Percentiles rank a stretch among this genome's conserved stretches.
Evolutionary conservation across 805 yeast genomes (phyloP).

Genomic region (Yarrowia sp.): DNA sequence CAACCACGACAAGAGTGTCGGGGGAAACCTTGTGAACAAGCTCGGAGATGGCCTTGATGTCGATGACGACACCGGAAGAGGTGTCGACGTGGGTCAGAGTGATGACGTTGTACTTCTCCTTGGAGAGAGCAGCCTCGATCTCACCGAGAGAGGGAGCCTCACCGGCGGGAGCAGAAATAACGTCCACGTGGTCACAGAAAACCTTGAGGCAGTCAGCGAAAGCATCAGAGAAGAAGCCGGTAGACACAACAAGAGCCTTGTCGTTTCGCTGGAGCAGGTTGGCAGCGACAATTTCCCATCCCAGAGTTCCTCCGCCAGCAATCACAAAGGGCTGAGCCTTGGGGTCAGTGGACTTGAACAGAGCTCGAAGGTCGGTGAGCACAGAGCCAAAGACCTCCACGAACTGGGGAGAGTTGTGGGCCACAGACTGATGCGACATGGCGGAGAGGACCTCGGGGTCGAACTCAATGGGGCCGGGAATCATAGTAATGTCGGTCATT

Average conservation of each 20-base stretch:
- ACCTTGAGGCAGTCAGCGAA: constrained; percentile 71
- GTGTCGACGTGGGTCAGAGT: constrained; percentile 96
- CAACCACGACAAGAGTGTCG: constrained; percentile 78
- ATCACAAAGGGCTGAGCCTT: constrained; percentile 76
- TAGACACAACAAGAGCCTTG: constrained; percentile 72
- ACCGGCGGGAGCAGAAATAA: constrained; percentile 63
- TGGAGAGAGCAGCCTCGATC: constrained; percentile 54
- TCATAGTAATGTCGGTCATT: constrained; percentile 45
- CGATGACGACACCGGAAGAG: constrained; percentile 85
- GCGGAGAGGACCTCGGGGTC: constrained; percentile 75
- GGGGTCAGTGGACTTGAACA: constrained; percentile 66
- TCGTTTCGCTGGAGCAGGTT: constrained; percentile 66
- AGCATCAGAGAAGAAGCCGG: constrained; percentile 83
- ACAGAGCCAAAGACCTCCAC: constrained; percentile 66
- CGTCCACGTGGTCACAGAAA: constrained; percentile 75
- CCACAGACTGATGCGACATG: constrained; percentile 75
- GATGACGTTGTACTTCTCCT: constrained; percentile 57
- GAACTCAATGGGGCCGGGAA: constrained; percentile 87
- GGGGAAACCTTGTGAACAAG: constrained; percentile 67
- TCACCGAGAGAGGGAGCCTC: constrained; percentile 56
- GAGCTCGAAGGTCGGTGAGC: constrained; percentile 61
- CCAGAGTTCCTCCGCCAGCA: constrained; percentile 90
- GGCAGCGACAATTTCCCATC: constrained; percentile 88
- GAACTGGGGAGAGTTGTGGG: constrained; percentile 89
- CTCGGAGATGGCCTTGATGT: constrained; percentile 59